Evolutionary conservation across 176 grass and related monocot genomes (phyloP), one percentile per base, ranked within the genome.

Genomic region (Musa beccarii): DNA sequence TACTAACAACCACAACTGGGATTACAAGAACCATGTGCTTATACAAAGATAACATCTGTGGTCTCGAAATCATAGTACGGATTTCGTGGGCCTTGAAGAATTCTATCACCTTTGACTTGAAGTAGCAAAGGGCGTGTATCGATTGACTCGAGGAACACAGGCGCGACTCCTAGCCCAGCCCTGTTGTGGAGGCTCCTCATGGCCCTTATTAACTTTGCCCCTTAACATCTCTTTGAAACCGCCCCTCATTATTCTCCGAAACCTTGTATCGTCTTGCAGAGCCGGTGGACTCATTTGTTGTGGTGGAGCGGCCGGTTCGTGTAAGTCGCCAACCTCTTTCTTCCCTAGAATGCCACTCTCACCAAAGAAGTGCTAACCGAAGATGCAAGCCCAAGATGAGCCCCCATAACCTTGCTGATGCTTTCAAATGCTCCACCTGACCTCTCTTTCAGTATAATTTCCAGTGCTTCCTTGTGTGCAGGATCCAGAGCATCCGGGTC

Each of bases 381-480:
- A 29, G 90, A 91, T 52, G 94, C 90, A 59, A 98, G 83, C 61
- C 94, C 89, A 22, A 97, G 85, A 85, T 98, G 90, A 19, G 86
- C 82, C 5, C 90, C 90, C 94, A 98, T 98, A 24, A 85, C 94
- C 78, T 93, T 98, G 53, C 88, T 86, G 76, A 93, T 83, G 78
- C 84, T 93, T 76, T 93, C 94, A 6, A 98, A 84, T 51, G 86
- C 83, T 63, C 86, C 85, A 63, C 84, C 90, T 16, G 90, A 93
- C 76, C 94, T 84, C 83, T 98, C 94, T 54, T 79, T 86, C 63
- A 79, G 64, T 77, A 93, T 91, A 56, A 98, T 80, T 89, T 93
- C 94, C 53, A 93, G 55, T 85, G 90, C 94, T 75, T 98, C 94
- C 79, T 98, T 98, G 68, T 98, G 95, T 9, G 90, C 90, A 78